Percentiles rank a stretch among this genome's conserved stretches.
phyloP scores from a whole-genome alignment of 345 rosid species.

The Brassica incana region DNA sequence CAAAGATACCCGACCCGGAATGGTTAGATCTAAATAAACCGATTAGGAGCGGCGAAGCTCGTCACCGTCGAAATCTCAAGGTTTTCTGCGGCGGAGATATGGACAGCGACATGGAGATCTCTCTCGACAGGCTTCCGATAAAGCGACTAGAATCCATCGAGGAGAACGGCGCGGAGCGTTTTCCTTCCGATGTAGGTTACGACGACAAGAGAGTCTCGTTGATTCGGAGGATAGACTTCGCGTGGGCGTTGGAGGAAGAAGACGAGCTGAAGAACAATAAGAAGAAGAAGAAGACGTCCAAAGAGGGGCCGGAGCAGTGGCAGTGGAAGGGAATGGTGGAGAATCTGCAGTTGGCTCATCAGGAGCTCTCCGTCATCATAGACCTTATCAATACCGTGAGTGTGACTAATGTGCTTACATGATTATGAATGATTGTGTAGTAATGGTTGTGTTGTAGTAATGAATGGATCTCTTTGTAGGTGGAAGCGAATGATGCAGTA shows the following conservation, averaged over 20 bases:
- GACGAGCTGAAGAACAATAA: conserved; percentile 51
- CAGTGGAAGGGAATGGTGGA: conserved; percentile 91
- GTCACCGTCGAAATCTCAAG: conserved; percentile 23
- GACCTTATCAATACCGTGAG: conserved; percentile 91
- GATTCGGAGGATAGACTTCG: conserved; percentile 81
- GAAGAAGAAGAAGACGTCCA: conserved; percentile 64
- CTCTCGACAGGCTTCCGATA: conserved; percentile 82
- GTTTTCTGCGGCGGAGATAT: conserved; percentile 20
- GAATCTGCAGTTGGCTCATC: conserved; percentile 87
- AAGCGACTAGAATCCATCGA: conserved; percentile 80
- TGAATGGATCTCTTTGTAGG: conserved; percentile 44
- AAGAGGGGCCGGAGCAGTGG: conserved; percentile 61
- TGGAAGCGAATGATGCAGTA: conserved; percentile 84
- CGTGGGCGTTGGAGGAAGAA: conserved; percentile 86
- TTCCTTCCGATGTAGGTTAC: conserved; percentile 66
- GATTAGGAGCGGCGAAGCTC: conserved; percentile 1
- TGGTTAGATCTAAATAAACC: conserved; percentile 15
- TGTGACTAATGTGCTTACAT: conserved; percentile 13
- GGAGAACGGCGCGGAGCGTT: conserved; percentile 77
- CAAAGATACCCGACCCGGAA: conserved; percentile 17
- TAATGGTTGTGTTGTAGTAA: too few species aligned
- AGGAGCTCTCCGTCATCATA: conserved; percentile 82
- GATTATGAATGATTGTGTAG: not conserved
- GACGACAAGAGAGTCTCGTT: conserved; percentile 81
- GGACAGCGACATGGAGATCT: conserved; percentile 67